Evolutionary conservation across 371 early-diverging fungal species (phyloP).

Genomic region (Actinomucor elegans): DNA sequence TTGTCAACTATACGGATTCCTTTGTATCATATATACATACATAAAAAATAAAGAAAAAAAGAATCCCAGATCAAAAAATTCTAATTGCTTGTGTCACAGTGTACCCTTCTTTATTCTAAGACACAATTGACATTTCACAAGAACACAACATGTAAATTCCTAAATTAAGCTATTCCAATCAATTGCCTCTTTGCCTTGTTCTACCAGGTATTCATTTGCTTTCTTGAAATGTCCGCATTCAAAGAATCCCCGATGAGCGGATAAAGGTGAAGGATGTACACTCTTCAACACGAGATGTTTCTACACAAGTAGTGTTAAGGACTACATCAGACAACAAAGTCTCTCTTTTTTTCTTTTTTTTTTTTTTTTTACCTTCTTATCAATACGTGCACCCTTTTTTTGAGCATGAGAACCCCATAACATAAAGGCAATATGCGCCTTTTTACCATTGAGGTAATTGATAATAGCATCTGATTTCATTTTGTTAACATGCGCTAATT

Average conservation of each 20-base stretch:
- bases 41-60: too few species aligned
- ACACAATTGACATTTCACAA: too few species aligned
- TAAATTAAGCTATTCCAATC: constrained; percentile 71
- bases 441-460: constrained; percentile 63
- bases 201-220: constrained; percentile 90
- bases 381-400: constrained; percentile 65
- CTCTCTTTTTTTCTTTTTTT: neutral
- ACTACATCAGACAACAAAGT: neutral
- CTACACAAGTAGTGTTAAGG: constrained; percentile 14
- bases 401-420: constrained; percentile 94
- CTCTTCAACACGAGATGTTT: constrained; percentile 86
- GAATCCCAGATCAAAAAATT: too few species aligned
- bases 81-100: too few species aligned
- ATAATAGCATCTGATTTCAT: constrained; percentile 86
- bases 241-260: constrained; percentile 89
- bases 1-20: too few species aligned
- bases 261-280: constrained; percentile 96
- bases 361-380: constrained; percentile 46
- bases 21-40: too few species aligned
- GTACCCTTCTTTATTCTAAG: too few species aligned
- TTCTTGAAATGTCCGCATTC: constrained; percentile 88
- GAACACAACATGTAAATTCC: too few species aligned
- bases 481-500: too few species aligned
- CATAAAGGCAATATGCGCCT: constrained; percentile 86
- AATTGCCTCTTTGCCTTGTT: constrained; percentile 62